Evolutionary conservation across 2,329 filamentous ascomycete genomes (phyloP).

Genomic region (Dendryphion nanum): DNA sequence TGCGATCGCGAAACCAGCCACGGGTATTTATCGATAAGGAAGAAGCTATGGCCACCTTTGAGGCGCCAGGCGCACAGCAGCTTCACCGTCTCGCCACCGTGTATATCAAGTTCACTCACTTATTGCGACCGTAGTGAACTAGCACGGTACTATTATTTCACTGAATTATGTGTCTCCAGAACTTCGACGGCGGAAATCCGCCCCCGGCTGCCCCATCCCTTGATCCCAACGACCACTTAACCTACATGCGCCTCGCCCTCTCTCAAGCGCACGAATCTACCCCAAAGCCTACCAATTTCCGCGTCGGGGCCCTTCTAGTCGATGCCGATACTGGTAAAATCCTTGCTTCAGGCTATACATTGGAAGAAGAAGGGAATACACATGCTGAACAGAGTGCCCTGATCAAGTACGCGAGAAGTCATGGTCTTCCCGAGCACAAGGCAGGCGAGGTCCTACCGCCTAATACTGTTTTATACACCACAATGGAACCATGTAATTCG

Average conservation of each 20-base stretch:
- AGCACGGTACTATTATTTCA: neutral
- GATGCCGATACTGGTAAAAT: conserved; percentile 57
- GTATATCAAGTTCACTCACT: neutral
- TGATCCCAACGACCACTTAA: conserved; percentile 28
- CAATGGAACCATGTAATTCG: conserved; percentile 81
- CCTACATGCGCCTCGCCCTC: conserved; percentile 70
- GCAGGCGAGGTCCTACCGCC: conserved; percentile 54
- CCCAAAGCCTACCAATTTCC: conserved; percentile 86
- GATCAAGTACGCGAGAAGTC: conserved; percentile 59
- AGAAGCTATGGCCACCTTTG: conserved; percentile 14
- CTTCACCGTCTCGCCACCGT: too few species aligned
- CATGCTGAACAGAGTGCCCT: conserved; percentile 95
- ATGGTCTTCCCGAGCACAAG: conserved; percentile 50
- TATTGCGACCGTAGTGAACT: neutral
- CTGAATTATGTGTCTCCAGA: conserved; percentile 17
- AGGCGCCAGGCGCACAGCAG: too few species aligned
- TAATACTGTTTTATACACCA: conserved; percentile 75
- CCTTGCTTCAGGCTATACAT: conserved; percentile 81
- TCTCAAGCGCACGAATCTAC: conserved; percentile 75
- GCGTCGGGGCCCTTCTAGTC: conserved; percentile 88
- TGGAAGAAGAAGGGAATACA: conserved; percentile 89
- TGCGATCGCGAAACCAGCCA: too few species aligned
- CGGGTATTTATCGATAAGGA: conserved; percentile 1
- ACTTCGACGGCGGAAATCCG: neutral
- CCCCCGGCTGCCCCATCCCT: conserved; percentile 7